Evolutionary conservation across 371 early-diverging fungal species (phyloP), one percentile per base, ranked within the genome.

Genomic region (Mucor plumbeus): DNA sequence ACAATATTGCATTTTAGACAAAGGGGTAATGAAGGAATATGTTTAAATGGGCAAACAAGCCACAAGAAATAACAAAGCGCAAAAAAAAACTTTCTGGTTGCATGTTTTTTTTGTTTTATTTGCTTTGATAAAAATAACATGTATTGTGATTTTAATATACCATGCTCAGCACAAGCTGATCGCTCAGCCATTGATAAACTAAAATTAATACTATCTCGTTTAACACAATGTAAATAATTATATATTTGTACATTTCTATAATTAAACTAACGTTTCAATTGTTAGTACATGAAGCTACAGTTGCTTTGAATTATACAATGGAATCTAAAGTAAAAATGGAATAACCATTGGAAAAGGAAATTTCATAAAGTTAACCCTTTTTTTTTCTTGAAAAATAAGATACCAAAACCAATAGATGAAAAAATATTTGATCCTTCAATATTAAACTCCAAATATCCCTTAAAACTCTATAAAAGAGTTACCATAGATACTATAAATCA

Each of bases 71-170:
- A 44, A 44, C 38, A 38, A 38, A 38, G 11, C 11, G 38, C 5
- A 4, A 21, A 13, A 50, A 48, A 50, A 50, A 50, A 21, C 50
- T 50, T 50, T 50, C 50, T 26, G 17, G 26, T 21, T 26, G 50
- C 50, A 50, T 50, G 21, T 21, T n/a, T 40, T 19, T 19, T 53
- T 36, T 65, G 19, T 39, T 36, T 47, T 38, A 59, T 34, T 17
- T 17, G 5, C 15, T 0, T 50, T 8, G 13, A 50, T 26, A 50
- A 54, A 56, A 34, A 79, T 26, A 26, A 26, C 26, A 26, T 79
- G 77, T 71, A 67, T 36, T 73, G 61, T 60, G 80, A 80, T 64
- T 59, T 80, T 7, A 80, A 77, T 65, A 71, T 80, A 64, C 80
- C 80, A 17, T 77, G 71, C 65, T 19, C 61, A 31, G 55, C 68